Conservation (phyloP, 345 rosid genomes). For the Gossypium raimondii region DNA sequence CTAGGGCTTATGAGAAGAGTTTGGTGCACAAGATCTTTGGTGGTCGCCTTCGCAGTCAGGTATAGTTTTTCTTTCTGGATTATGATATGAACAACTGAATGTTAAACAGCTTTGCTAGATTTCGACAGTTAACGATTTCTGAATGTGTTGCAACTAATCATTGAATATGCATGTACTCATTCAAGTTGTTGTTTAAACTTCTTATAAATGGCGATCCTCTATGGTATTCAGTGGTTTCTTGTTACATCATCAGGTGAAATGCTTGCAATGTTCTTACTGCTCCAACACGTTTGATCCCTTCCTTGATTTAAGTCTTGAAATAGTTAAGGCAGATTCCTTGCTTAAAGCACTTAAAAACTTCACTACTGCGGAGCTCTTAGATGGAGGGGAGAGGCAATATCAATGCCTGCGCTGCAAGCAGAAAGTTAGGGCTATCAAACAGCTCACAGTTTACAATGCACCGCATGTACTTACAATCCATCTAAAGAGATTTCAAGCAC, state of each 20-base stretch:
- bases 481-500: slow-evolving; percentile 83
- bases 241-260: slow-evolving; percentile 52
- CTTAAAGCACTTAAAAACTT: slow-evolving; percentile 68
- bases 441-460: slow-evolving; percentile 80
- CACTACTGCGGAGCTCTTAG: slow-evolving; percentile 69
- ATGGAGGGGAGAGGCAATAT: slow-evolving; percentile 87
- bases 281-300: slow-evolving; percentile 90
- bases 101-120: background rate
- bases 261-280: slow-evolving; percentile 67
- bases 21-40: slow-evolving; percentile 96
- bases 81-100: background rate
- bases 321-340: slow-evolving; percentile 73
- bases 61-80: slow-evolving; percentile 20
- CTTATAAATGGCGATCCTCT: background rate
- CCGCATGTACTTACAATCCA: slow-evolving; percentile 83
- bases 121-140: background rate
- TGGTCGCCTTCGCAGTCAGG: slow-evolving; percentile 91
- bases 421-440: slow-evolving; percentile 79
- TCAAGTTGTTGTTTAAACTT: background rate
- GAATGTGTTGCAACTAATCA: background rate
- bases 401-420: slow-evolving; percentile 85
- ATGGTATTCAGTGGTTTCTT: slow-evolving; percentile 10
- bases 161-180: background rate
- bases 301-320: slow-evolving; percentile 86
- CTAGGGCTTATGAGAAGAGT: slow-evolving; percentile 86